Evolutionary conservation across 805 yeast species (phyloP).

Genomic region (Candida nonsorbophila): DNA sequence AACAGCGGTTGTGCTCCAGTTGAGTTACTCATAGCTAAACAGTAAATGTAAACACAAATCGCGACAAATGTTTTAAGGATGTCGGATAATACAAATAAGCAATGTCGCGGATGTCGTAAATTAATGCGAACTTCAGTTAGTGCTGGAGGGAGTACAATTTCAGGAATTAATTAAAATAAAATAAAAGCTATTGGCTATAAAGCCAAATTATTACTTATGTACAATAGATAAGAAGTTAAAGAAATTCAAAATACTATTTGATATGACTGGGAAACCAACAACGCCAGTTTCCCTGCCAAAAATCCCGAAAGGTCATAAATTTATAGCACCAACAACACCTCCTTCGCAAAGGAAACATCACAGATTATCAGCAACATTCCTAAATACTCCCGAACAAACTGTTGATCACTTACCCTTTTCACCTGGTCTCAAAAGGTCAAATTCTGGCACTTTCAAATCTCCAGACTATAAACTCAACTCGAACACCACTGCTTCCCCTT

Average conservation of each 20-base stretch:
- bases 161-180: no score
- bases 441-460: constrained; percentile 22
- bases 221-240: neutral
- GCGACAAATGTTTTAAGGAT: no score
- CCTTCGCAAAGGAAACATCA: constrained; percentile 16
- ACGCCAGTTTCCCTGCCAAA: constrained; percentile 34
- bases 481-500: constrained; percentile 22
- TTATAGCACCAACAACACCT: constrained; percentile 22
- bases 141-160: no score
- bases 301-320: constrained; percentile 11
- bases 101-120: no score
- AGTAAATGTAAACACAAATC: no score
- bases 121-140: no score
- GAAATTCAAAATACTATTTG: neutral
- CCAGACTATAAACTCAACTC: constrained; percentile 26
- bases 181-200: no score
- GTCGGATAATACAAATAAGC: no score
- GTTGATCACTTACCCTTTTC: constrained; percentile 27
- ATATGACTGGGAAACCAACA: constrained; percentile 20
- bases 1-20: no score
- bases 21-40: no score
- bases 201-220: neutral
- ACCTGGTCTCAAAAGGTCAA: constrained; percentile 33
- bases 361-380: constrained; percentile 21
- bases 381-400: constrained; percentile 33